Evolutionary conservation across 345 rosid species (phyloP), one percentile per base, ranked within the genome.

Genomic region (Linum trigynum): DNA sequence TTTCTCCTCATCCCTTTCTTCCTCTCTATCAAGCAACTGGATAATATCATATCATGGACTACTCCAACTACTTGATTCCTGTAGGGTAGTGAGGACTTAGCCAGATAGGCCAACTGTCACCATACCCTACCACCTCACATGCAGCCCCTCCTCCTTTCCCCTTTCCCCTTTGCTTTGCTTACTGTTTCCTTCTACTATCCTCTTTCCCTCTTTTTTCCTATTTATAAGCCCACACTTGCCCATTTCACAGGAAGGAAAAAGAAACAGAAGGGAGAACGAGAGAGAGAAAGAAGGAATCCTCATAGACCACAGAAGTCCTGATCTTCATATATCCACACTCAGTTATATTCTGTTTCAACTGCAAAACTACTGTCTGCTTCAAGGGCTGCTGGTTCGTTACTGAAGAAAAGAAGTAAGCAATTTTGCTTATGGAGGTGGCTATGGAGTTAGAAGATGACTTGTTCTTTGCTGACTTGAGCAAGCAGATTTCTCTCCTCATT

Each of bases 401-500:
- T 81, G 79, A 71, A 75, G 73, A 23, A 1, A 23, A 23, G 32
- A 23, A 23, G 32, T 23, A 23, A 23, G 32, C 32, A 23, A 23
- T 23, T 23, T 23, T 23, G 32, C 32, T 23, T 23, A 23, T 23
- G 32, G 32, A 23, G 32, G 32, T 23, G 58, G 75, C 86, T 55
- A 73, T 83, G 81, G 98, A 89, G 69, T 72, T 86, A 48, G 98
- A 92, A 77, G 98, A 92, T 84, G 98, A 90, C 73, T 59, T 85
- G 76, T 81, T 79, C 73, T 92, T 88, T 72, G 97, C 97, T 65
- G 97, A 92, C 79, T 78, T 92, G 41, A 90, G 92, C 87, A 88
- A 75, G 84, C 96, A 77, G 71, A 88, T 92, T 71, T 88, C 97
- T 72, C 94, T 92, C 65, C 90, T 92, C n/a, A 90, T 92, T 77